phyloP scores from a whole-genome alignment of 331 rosid species.

The Arachis monticola region DNA sequence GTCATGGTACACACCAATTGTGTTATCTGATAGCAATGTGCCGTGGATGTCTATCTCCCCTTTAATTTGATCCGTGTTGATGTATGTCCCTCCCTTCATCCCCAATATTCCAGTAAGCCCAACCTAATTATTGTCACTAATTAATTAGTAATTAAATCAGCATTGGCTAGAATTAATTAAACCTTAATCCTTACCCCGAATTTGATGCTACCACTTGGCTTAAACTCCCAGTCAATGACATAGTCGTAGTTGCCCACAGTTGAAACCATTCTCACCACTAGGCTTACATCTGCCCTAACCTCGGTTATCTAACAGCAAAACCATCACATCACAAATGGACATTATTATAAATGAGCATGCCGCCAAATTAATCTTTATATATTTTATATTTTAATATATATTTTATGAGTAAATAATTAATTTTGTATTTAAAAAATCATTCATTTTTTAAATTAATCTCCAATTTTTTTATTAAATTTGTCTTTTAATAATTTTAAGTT shows the following conservation, averaged over 20 bases:
- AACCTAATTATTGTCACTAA: conserved; percentile 39
- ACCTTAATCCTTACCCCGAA: conserved; percentile 45
- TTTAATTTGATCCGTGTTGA: conserved; percentile 49
- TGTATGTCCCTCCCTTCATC: conserved; percentile 48
- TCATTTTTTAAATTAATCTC: no score
- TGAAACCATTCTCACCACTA: conserved; percentile 58
- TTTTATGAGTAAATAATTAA: no score
- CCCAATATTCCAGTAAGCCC: conserved; percentile 62
- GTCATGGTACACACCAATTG: conserved; percentile 64
- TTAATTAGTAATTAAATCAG: no score
- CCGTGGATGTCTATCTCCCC: conserved; percentile 49
- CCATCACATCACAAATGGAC: not conserved
- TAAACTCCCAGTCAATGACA: conserved; percentile 69
- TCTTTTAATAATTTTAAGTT: no score
- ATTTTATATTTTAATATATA: no score
- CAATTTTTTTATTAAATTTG: no score
- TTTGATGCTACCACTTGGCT: conserved; percentile 65
- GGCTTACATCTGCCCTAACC: conserved; percentile 58
- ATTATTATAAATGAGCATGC: no score
- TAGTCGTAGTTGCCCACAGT: conserved; percentile 69
- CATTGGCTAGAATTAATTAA: no score
- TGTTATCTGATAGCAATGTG: conserved; percentile 60
- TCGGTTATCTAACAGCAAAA: conserved; percentile 51
- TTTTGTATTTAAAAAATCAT: no score
- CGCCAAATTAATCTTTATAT: no score